These are phyloP conservation scores for Arachis monticola DNA, from an alignment of 331 rosid species.

Conservation along the genomic window DNA sequence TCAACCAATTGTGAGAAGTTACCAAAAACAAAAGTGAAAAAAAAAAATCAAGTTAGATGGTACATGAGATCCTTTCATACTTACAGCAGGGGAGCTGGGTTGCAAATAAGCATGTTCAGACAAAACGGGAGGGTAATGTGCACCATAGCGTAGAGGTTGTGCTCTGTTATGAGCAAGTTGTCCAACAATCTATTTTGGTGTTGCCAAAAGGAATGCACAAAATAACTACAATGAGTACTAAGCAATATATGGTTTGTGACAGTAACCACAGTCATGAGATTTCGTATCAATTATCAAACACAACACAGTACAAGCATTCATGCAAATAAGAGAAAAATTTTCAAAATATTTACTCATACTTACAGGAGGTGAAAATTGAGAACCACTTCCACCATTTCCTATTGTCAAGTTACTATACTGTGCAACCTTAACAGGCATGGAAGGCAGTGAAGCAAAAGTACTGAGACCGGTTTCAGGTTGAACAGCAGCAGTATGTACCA, in stretches of 20 bases:
- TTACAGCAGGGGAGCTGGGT: conserved; percentile 75
- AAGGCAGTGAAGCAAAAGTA: conserved; percentile 56
- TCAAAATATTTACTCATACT: conserved; percentile 37
- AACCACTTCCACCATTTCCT: conserved; percentile 66
- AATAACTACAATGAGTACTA: conserved; percentile 29
- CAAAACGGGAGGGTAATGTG: conserved; percentile 67
- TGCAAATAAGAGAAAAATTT: conserved; percentile 21
- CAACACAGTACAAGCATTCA: conserved; percentile 11
- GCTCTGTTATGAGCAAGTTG: conserved; percentile 66
- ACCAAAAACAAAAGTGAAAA: conserved; percentile 25
- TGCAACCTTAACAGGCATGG: conserved; percentile 64
- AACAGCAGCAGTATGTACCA: conserved; percentile 53
- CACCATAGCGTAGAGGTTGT: conserved; percentile 65
- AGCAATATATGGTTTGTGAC: conserved; percentile 9
- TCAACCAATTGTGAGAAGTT: conserved; percentile 7
- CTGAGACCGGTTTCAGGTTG: conserved; percentile 66
- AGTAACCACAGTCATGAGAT: conserved; percentile 9
- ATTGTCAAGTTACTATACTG: conserved; percentile 64
- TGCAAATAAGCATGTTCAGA: conserved; percentile 72
- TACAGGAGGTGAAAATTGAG: conserved; percentile 84
- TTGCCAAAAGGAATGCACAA: conserved; percentile 36
- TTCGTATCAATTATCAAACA: conserved; percentile 19
- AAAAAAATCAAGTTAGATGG: conserved; percentile 37
- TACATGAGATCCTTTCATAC: conserved; percentile 41
- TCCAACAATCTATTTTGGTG: conserved; percentile 60